phyloP scores from a whole-genome alignment of 1,284 basidiomycete genomes.

The Trichosporon sp. region DNA sequence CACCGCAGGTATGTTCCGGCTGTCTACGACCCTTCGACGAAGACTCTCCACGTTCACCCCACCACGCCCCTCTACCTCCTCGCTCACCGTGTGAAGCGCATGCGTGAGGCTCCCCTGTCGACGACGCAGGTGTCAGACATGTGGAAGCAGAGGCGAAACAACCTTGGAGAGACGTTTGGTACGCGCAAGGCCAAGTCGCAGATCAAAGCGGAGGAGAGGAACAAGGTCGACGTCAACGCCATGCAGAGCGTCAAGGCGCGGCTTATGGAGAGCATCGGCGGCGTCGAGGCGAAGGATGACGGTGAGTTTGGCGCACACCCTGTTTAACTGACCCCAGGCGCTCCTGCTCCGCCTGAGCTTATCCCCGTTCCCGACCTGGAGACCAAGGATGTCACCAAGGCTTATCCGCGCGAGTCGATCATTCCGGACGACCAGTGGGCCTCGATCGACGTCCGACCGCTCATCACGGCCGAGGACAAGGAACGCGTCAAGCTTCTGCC shows the following conservation, averaged over 20 bases:
- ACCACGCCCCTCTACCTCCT: constrained; percentile 69
- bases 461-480: constrained; percentile 59
- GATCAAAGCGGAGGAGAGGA: constrained; percentile 72
- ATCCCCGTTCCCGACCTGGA: constrained; percentile 67
- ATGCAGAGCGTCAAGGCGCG: constrained; percentile 75
- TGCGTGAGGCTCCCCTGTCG: constrained; percentile 53
- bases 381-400: constrained; percentile 63
- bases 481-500: constrained; percentile 61
- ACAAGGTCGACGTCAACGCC: constrained; percentile 76
- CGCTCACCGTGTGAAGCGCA: constrained; percentile 70
- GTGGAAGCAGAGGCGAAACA: constrained; percentile 62
- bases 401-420: constrained; percentile 70
- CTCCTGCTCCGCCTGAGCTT: constrained; percentile 46
- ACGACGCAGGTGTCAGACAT: constrained; percentile 43
- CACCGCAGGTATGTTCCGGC: constrained; percentile 48
- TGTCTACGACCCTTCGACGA: constrained; percentile 62
- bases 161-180: constrained; percentile 85
- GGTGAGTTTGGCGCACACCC: constrained; percentile 6
- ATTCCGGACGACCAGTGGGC: constrained; percentile 65
- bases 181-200: constrained; percentile 85
- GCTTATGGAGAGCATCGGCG: constrained; percentile 73
- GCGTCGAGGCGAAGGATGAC: constrained; percentile 53
- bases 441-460: constrained; percentile 36
- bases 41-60: constrained; percentile 60
- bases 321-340: constrained; percentile 7